These are phyloP conservation scores for Scedosporium aurantiacum DNA, from an alignment of 2,329 filamentous ascomycete species.

Conservation along the genomic window DNA sequence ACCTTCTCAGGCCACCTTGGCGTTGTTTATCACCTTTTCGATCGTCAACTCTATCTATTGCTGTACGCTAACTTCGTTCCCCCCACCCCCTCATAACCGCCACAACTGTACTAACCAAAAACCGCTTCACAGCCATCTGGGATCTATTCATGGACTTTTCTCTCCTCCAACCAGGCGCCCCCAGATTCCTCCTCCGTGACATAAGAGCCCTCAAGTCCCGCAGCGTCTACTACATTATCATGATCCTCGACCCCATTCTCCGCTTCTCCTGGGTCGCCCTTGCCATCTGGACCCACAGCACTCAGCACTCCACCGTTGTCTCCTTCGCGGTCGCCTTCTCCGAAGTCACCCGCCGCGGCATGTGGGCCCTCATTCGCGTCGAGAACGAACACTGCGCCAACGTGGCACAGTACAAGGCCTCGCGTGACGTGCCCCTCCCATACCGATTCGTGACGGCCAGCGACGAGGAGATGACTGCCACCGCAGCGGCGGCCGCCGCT, in stretches of 20 bases:
- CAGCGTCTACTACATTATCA: constrained; percentile 80
- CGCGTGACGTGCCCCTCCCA: constrained; percentile 74
- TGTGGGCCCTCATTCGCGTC: constrained; percentile 89
- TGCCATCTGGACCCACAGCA: constrained; percentile 66
- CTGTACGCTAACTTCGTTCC: constrained; percentile 37
- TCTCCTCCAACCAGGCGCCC: constrained; percentile 65
- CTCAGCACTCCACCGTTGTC: constrained; percentile 72
- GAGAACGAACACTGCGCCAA: constrained; percentile 97
- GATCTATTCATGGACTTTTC: constrained; percentile 96
- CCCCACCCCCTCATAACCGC: neutral
- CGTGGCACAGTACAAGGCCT: constrained; percentile 80
- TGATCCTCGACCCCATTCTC: constrained; percentile 71
- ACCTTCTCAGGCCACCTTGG: constrained; percentile 42
- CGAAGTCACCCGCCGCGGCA: constrained; percentile 73
- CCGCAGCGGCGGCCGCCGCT: neutral
- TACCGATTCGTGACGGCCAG: constrained; percentile 49
- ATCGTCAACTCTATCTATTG: constrained; percentile 74
- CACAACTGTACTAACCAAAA: neutral
- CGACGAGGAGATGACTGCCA: constrained; percentile 9
- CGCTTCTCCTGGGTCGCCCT: constrained; percentile 95
- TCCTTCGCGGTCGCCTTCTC: constrained; percentile 70
- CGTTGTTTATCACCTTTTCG: constrained; percentile 69
- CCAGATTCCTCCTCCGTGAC: constrained; percentile 59
- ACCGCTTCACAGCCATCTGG: constrained; percentile 56
- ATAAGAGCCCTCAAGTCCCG: constrained; percentile 66